Evolutionary conservation across 495 filamentous ascomycete species (phyloP).

Genomic region (Platismatia glauca): DNA sequence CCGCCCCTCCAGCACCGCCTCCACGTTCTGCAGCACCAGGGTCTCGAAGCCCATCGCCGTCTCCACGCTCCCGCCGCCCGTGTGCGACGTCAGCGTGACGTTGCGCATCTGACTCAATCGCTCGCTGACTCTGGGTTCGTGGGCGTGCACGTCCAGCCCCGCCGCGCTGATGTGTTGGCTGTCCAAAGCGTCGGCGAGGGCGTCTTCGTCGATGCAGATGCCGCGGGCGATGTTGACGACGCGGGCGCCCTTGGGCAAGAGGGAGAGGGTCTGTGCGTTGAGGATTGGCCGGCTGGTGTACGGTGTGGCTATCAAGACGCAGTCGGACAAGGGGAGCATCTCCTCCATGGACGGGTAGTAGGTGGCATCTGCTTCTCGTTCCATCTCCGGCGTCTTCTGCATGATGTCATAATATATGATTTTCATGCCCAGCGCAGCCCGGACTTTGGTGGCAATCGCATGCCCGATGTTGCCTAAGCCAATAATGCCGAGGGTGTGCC

Average conservation of each 20-base stretch:
- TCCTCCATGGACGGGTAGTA: constrained; percentile 44
- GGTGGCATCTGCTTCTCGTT: constrained; percentile 34
- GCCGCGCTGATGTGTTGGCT: constrained; percentile 41
- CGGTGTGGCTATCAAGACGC: constrained; percentile 59
- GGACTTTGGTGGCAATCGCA: constrained; percentile 54
- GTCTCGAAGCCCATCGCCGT: constrained; percentile 65
- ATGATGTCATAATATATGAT: constrained; percentile 60
- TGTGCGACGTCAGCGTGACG: constrained; percentile 60
- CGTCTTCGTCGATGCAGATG: constrained; percentile 59
- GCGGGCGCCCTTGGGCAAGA: constrained; percentile 48
- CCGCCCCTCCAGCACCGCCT: constrained; percentile 45
- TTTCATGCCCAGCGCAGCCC: constrained; percentile 54
- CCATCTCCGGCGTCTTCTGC: constrained; percentile 38
- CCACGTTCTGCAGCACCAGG: constrained; percentile 63
- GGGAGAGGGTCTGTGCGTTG: constrained; percentile 37
- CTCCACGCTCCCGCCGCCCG: constrained; percentile 64
- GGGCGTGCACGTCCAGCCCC: constrained; percentile 60
- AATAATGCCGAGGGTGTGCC: constrained; percentile 50
- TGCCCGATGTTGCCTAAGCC: constrained; percentile 64
- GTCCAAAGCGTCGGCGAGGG: constrained; percentile 55
- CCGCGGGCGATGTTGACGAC: constrained; percentile 70
- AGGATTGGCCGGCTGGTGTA: constrained; percentile 49
- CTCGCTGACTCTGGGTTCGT: constrained; percentile 45
- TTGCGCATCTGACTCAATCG: constrained; percentile 41
- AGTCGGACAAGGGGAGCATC: constrained; percentile 51